Percentiles rank a stretch among this genome's conserved stretches.
Conservation (phyloP, 108 stramenopile genomes). For the Fistulifera solaris region DNA sequence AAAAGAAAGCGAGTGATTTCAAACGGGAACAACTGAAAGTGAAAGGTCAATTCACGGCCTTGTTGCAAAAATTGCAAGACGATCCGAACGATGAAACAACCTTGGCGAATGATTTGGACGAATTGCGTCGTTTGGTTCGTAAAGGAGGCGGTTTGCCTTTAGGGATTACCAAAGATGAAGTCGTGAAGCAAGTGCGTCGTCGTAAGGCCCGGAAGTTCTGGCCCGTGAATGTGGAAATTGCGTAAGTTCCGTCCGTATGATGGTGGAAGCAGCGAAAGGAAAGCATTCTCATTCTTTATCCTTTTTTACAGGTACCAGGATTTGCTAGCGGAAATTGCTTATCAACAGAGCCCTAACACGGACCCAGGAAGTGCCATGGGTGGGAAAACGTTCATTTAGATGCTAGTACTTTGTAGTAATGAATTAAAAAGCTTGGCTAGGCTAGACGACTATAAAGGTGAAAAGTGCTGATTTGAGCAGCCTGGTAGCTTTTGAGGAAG, state of each 20-base stretch:
- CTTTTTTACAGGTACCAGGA: conserved; percentile 41
- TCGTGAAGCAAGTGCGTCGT: conserved; percentile 62
- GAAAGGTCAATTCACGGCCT: conserved; percentile 53
- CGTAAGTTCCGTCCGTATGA: conserved; percentile 26
- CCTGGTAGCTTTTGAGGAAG: no score
- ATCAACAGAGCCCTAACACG: conserved; percentile 74
- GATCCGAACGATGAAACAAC: conserved; percentile 46
- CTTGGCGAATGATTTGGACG: conserved; percentile 43
- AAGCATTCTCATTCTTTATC: conserved; percentile 3
- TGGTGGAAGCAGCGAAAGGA: no score
- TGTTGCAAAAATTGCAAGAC: conserved; percentile 35
- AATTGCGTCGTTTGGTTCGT: conserved; percentile 33
- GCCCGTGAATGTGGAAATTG: conserved; percentile 75
- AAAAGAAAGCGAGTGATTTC: conserved; percentile 70
- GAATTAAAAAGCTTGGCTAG: no score
- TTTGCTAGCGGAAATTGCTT: conserved; percentile 53
- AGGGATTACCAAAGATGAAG: conserved; percentile 79
- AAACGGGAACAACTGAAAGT: conserved; percentile 46
- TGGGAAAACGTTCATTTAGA: no score
- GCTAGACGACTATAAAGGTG: conserved; percentile 1
- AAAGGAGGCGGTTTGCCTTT: conserved; percentile 61
- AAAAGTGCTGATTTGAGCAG: no score
- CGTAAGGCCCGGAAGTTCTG: conserved; percentile 77
- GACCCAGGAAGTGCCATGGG: conserved; percentile 19
- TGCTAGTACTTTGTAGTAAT: no score